phyloP scores from a whole-genome alignment of 1,284 basidiomycete genomes.

The Tilletia horrida region DNA sequence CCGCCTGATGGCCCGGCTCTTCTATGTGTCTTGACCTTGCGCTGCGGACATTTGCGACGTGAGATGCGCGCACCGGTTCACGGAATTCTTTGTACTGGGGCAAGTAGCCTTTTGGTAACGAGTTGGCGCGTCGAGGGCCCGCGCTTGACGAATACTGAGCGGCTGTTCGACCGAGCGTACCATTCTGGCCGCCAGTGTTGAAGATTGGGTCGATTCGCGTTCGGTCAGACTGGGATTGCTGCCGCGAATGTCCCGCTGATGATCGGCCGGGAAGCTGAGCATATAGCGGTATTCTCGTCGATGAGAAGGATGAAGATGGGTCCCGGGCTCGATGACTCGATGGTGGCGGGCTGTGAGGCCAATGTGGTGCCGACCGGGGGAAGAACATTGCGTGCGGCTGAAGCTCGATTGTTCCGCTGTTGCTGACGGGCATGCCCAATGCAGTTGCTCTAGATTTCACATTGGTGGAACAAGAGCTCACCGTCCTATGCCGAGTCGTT shows the following conservation, averaged over 20 bases:
- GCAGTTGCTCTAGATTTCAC: not conserved
- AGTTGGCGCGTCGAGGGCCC: slow-evolving; percentile 7
- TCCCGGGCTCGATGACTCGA: too few species aligned
- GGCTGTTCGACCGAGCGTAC: not conserved
- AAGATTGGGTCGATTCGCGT: not conserved
- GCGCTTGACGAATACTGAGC: not conserved
- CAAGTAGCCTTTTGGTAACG: slow-evolving; percentile 1
- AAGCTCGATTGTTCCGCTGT: slow-evolving; percentile 4
- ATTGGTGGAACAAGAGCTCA: slow-evolving; percentile 11
- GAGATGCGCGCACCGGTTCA: not conserved
- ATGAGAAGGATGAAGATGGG: too few species aligned
- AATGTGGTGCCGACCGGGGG: not conserved
- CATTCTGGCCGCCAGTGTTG: not conserved
- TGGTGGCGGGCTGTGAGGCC: too few species aligned
- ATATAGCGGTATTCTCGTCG: too few species aligned
- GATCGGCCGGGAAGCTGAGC: too few species aligned
- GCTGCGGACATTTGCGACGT: not conserved
- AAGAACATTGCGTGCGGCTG: slow-evolving; percentile 2
- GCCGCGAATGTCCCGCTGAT: too few species aligned
- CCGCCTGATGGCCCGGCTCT: too few species aligned
- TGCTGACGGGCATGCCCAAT: not conserved
- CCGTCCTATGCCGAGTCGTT: not conserved
- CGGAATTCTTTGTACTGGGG: slow-evolving; percentile 16
- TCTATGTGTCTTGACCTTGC: not conserved
- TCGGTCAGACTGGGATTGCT: too few species aligned